Conservation (phyloP, 2,329 filamentous ascomycete genomes). For the Calycina marina region DNA sequence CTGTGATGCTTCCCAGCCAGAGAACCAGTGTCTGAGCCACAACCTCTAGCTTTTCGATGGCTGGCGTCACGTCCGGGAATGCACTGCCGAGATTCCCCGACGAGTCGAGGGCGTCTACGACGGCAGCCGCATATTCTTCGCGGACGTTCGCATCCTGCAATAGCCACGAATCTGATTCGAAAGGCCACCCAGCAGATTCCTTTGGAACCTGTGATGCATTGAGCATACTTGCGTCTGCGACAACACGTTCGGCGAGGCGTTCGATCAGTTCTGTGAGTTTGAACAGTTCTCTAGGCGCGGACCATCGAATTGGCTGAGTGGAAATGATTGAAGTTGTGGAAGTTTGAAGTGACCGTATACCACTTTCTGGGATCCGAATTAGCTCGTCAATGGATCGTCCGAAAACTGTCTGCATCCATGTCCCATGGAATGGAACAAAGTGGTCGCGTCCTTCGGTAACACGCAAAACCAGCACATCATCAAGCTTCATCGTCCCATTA, state of each 20-base stretch:
- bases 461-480: slow-evolving; percentile 78
- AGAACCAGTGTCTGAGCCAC: slow-evolving; percentile 55
- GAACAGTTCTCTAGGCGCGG: slow-evolving; percentile 80
- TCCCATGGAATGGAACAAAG: slow-evolving; percentile 68
- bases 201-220: slow-evolving; percentile 36
- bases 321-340: no score
- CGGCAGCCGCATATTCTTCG: slow-evolving; percentile 17
- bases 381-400: slow-evolving; percentile 80
- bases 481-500: slow-evolving; percentile 46
- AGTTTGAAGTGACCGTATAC: slow-evolving; percentile 53
- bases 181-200: slow-evolving; percentile 43
- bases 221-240: slow-evolving; percentile 49
- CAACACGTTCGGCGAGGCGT: slow-evolving; percentile 36
- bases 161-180: slow-evolving; percentile 25
- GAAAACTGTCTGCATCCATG: slow-evolving; percentile 71
- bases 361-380: slow-evolving; percentile 72
- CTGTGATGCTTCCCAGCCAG: slow-evolving; percentile 61
- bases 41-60: slow-evolving; percentile 58
- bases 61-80: slow-evolving; percentile 47
- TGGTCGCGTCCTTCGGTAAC: slow-evolving; percentile 78
- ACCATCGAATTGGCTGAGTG: slow-evolving; percentile 63
- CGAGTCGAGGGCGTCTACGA: slow-evolving; percentile 58
- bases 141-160: slow-evolving; percentile 24
- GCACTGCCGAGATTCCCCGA: slow-evolving; percentile 45
- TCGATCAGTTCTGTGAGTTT: slow-evolving; percentile 71